phyloP scores from a whole-genome alignment of 1,284 basidiomycete genomes.

The Marasmius oreades region DNA sequence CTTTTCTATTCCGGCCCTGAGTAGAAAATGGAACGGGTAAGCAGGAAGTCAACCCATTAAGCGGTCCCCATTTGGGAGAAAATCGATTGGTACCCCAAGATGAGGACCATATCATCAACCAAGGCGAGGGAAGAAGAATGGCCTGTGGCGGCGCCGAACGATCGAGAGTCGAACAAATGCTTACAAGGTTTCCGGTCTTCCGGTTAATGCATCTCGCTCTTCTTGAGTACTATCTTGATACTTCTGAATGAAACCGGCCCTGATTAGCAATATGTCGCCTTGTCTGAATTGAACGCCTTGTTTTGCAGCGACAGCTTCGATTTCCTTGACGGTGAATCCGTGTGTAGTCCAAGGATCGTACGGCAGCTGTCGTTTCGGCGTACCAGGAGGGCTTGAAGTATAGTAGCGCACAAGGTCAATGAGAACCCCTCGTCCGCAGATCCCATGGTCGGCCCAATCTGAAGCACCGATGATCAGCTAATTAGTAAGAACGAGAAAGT shows the following conservation, averaged over 20 bases:
- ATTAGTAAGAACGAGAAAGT: background rate
- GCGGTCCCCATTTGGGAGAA: background rate
- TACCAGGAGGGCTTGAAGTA: constrained; percentile 33
- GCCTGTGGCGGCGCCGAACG: background rate
- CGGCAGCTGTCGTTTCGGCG: constrained; percentile 31
- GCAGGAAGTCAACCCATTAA: background rate
- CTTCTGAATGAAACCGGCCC: constrained; percentile 66
- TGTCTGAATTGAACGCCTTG: constrained; percentile 57
- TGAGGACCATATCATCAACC: no score
- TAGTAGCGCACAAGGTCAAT: constrained; percentile 60
- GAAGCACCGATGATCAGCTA: background rate
- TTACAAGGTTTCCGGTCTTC: constrained; percentile 49
- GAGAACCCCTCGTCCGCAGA: constrained; percentile 67
- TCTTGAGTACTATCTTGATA: constrained; percentile 44
- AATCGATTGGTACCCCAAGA: no score
- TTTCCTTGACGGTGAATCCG: constrained; percentile 49
- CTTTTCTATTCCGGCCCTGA: constrained; percentile 66
- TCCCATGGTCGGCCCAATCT: constrained; percentile 76
- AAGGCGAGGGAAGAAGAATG: no score
- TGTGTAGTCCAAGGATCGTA: constrained; percentile 68
- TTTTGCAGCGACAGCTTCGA: constrained; percentile 58
- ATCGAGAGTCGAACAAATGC: constrained; percentile 20
- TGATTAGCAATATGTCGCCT: constrained; percentile 59
- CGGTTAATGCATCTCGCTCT: constrained; percentile 44
- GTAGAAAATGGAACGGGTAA: background rate